Base-by-base conservation (phyloP, 768 basidiomycete genomes). In the Trametes meyenii region DNA sequence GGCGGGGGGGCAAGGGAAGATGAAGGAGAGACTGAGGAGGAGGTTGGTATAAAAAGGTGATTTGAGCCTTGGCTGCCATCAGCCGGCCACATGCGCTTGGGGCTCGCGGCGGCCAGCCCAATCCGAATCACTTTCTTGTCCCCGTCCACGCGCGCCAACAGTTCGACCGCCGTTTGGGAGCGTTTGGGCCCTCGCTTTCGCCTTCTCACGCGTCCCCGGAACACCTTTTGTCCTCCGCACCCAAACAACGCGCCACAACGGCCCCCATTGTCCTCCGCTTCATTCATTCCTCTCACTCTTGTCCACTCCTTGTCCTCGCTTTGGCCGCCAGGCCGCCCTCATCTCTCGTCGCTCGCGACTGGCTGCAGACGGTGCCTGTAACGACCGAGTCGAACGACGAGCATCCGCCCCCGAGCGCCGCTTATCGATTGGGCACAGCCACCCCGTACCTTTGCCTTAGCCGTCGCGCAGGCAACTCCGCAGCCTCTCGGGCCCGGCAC, bases 141-240 rank as follows among this genome's bases (percentile, higher is more conserved):
- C n/a, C n/a, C n/a, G n/a, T n/a, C n/a, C n/a, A n/a, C n/a, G n/a
- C n/a, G n/a, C n/a, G n/a, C n/a, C n/a, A n/a, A n/a, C n/a, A n/a
- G n/a, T n/a, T n/a, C n/a, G n/a, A n/a, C n/a, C n/a, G n/a, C n/a
- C n/a, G n/a, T n/a, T n/a, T n/a, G n/a, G n/a, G n/a, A n/a, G n/a
- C n/a, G n/a, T n/a, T n/a, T n/a, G n/a, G n/a, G n/a, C 40, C 39
- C 36, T 26, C 29, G 19, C 50, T 16, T 38, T 50, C 23, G 13
- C 40, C 19, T 40, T 53, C 51, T 29, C 59, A 60, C 59, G 59
- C 59, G 21, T 53, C 58, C 2, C 58, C 58, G 58, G 43, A 44
- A 52, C 58, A 45, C 58, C 58, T 60, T 53, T 60, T 60, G 59
- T 60, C 59, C 52, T 58, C 48, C 40, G 49, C 49, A 38, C 38